These are phyloP conservation scores for Hymenoscyphus salicellus DNA, from an alignment of 2,329 filamentous ascomycete genomes.

Conservation along the genomic window DNA sequence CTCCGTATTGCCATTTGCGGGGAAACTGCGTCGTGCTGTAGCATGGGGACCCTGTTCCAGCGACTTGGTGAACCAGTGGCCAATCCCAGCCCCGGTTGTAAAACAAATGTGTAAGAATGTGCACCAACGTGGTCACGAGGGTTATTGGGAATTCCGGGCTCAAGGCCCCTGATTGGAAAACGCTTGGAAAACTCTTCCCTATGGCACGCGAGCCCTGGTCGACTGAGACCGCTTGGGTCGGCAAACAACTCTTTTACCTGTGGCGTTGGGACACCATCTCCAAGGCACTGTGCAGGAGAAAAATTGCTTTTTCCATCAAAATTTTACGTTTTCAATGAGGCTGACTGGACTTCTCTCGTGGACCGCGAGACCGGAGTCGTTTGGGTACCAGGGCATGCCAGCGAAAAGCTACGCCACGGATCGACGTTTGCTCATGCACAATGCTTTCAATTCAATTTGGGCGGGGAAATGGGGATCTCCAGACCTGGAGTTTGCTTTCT, in stretches of 20 bases:
- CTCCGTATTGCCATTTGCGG: constrained; percentile 11
- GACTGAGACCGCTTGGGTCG: constrained; percentile 2
- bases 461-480: not conserved
- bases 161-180: constrained; percentile 8
- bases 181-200: not conserved
- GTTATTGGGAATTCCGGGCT: constrained; percentile 4
- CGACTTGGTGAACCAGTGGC: constrained; percentile 7
- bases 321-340: constrained; percentile 27
- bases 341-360: constrained; percentile 18
- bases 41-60: not conserved
- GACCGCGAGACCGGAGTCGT: not conserved
- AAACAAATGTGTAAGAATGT: constrained; percentile 4
- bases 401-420: constrained; percentile 10
- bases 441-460: not conserved
- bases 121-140: constrained; percentile 7
- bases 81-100: constrained; percentile 9
- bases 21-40: constrained; percentile 3
- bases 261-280: constrained; percentile 8
- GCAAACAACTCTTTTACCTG: not conserved
- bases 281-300: constrained; percentile 15
- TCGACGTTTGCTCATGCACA: constrained; percentile 8
- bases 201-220: not conserved
- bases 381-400: constrained; percentile 2
- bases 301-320: constrained; percentile 25
- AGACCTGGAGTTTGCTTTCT: not conserved